A percentile compares a stretch with the other conserved stretches of the same genome.
Conservation (phyloP, 768 basidiomycete species). For the Kwoniella dejecticola region DNA sequence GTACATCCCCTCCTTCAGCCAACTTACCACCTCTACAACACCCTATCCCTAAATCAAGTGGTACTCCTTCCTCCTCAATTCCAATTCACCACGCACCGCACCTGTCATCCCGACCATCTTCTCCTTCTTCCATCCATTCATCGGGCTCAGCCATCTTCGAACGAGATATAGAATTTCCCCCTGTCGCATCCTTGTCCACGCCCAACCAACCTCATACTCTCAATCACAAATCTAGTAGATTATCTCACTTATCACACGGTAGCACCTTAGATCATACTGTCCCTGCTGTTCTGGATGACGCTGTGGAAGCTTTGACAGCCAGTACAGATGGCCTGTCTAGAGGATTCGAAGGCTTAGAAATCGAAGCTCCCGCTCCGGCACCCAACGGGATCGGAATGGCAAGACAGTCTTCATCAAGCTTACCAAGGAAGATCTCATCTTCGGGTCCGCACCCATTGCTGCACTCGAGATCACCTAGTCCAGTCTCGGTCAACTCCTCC, state of each 20-base stretch:
- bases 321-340: constrained; percentile 10
- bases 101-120: constrained; percentile 41
- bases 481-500: constrained; percentile 32
- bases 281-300: constrained; percentile 81
- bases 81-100: constrained; percentile 32
- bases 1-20: constrained; percentile 6
- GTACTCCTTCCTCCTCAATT: constrained; percentile 51
- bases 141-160: constrained; percentile 90
- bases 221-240: constrained; percentile 44
- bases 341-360: constrained; percentile 40
- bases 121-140: constrained; percentile 60
- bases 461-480: constrained; percentile 37
- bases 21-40: constrained; percentile 1
- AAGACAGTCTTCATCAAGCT: constrained; percentile 31
- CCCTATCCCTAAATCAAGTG: constrained; percentile 10
- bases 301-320: constrained; percentile 67
- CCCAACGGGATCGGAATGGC: constrained; percentile 32
- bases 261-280: constrained; percentile 66
- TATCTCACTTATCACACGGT: constrained; percentile 58
- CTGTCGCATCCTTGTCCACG: constrained; percentile 43
- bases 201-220: constrained; percentile 36
- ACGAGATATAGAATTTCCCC: constrained; percentile 71
- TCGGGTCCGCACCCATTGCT: background rate
- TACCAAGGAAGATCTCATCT: constrained; percentile 16
- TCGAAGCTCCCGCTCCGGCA: constrained; percentile 43